Evolutionary conservation across 306 rosid genomes (phyloP).

Genomic region (Ormosia semicastrata): DNA sequence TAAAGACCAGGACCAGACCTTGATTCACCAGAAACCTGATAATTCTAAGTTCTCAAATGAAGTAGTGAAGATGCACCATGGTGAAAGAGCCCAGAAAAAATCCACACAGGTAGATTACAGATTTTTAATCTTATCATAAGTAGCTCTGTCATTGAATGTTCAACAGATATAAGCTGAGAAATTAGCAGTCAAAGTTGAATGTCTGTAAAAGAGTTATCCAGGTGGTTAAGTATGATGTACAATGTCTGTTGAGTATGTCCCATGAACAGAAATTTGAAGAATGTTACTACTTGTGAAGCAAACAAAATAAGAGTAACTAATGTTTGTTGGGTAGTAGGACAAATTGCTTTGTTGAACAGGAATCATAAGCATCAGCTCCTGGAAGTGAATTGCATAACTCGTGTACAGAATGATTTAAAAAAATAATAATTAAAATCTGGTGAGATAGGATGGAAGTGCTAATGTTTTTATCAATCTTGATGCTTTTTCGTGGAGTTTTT

Average conservation of each 20-base stretch:
- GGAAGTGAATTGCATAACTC: slow-evolving; percentile 14
- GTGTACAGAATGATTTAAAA: background rate
- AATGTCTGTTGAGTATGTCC: slow-evolving; percentile 3
- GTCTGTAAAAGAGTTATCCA: background rate
- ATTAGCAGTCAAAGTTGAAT: slow-evolving; percentile 18
- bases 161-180: background rate
- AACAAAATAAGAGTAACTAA: slow-evolving; percentile 18
- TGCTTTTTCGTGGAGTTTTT: slow-evolving; percentile 22
- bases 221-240: background rate
- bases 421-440: background rate
- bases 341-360: slow-evolving; percentile 14
- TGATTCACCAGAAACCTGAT: slow-evolving; percentile 42
- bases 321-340: background rate
- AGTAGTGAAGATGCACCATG: slow-evolving; percentile 30
- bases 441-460: slow-evolving; percentile 1
- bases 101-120: slow-evolving; percentile 57
- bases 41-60: slow-evolving; percentile 39
- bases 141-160: slow-evolving; percentile 23
- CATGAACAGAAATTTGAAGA: slow-evolving; percentile 9
- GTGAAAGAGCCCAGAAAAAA: slow-evolving; percentile 43
- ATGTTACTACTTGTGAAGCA: background rate
- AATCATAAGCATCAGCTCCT: slow-evolving; percentile 3
- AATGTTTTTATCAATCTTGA: background rate
- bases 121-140: slow-evolving; percentile 1
- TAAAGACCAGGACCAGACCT: slow-evolving; percentile 44